Percentiles rank a stretch among this genome's conserved stretches.
These are phyloP conservation scores for Phytophthora macrochlamydospora DNA, from an alignment of 352 stramenopile species.

Conservation along the genomic window DNA sequence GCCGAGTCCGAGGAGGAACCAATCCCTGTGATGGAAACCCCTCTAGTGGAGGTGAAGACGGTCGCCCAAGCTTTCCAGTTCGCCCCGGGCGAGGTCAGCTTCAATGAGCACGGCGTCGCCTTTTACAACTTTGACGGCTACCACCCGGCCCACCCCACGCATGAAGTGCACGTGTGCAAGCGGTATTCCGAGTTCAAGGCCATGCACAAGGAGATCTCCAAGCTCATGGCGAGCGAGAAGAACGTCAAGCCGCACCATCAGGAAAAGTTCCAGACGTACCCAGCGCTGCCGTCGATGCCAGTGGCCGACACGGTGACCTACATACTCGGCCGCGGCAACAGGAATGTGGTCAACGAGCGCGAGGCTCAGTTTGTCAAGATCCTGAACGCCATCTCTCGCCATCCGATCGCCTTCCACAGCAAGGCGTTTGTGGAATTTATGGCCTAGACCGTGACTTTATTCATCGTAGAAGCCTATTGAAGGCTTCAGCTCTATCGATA, in stretches of 20 bases:
- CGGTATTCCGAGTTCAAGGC: conserved; percentile 82
- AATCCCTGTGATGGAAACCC: conserved; percentile 12
- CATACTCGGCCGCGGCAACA: conserved; percentile 51
- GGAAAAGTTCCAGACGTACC: conserved; percentile 67
- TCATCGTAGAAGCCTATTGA: conserved; percentile 7
- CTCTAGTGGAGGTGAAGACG: conserved; percentile 27
- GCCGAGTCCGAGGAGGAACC: conserved; percentile 21
- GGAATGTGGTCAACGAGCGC: conserved; percentile 60
- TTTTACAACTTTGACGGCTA: conserved; percentile 69
- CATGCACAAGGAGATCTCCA: conserved; percentile 53
- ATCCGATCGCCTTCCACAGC: conserved; percentile 60
- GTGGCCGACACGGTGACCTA: conserved; percentile 46
- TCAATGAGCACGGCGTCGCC: conserved; percentile 56
- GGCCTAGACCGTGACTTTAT: conserved; percentile 26
- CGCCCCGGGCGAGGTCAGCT: conserved; percentile 39
- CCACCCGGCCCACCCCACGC: conserved; percentile 44
- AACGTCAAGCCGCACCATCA: conserved; percentile 49
- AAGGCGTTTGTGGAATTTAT: conserved; percentile 52
- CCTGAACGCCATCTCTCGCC: conserved; percentile 61
- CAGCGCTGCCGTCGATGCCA: conserved; percentile 60
- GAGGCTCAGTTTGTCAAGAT: conserved; percentile 65
- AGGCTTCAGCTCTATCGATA: conserved; percentile 11
- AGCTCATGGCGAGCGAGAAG: conserved; percentile 60
- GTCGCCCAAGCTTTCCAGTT: conserved; percentile 39
- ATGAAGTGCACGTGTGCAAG: conserved; percentile 61